Evolutionary conservation across 495 filamentous ascomycete species (phyloP).

Genomic region (Delitschia confertaspora): DNA sequence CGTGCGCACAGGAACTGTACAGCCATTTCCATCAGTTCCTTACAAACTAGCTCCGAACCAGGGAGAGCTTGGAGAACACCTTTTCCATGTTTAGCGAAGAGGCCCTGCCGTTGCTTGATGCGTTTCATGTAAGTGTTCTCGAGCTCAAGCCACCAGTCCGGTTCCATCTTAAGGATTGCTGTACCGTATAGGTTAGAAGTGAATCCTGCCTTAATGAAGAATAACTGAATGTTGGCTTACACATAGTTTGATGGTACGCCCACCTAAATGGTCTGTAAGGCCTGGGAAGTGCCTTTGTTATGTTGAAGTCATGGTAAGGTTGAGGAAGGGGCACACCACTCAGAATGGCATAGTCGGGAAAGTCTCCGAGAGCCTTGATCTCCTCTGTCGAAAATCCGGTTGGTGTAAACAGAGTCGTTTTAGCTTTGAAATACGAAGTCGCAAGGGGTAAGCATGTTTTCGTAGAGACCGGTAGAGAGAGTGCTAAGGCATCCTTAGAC

Average conservation of each 20-base stretch:
- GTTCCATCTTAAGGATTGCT: slow-evolving; percentile 75
- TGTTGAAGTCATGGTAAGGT: slow-evolving; percentile 52
- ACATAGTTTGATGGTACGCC: slow-evolving; percentile 91
- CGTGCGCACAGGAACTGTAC: slow-evolving; percentile 69
- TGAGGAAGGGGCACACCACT: slow-evolving; percentile 69
- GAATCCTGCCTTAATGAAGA: neutral
- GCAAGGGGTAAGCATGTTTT: slow-evolving; percentile 25
- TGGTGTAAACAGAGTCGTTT: slow-evolving; percentile 43
- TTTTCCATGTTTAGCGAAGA: slow-evolving; percentile 57
- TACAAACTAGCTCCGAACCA: slow-evolving; percentile 71
- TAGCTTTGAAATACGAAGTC: slow-evolving; percentile 14
- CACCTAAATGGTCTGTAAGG: slow-evolving; percentile 68
- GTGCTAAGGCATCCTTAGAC: slow-evolving; percentile 15
- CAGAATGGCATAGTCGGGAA: slow-evolving; percentile 71
- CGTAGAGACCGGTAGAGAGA: slow-evolving; percentile 23
- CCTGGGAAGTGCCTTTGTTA: slow-evolving; percentile 34
- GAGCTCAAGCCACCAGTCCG: slow-evolving; percentile 87
- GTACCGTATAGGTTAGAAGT: slow-evolving; percentile 18
- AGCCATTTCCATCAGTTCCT: slow-evolving; percentile 86
- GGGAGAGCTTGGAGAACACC: slow-evolving; percentile 61
- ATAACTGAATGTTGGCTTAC: slow-evolving; percentile 47
- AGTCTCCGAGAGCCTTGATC: slow-evolving; percentile 64
- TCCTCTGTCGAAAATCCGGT: slow-evolving; percentile 60
- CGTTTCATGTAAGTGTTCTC: slow-evolving; percentile 63
- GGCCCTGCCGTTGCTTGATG: slow-evolving; percentile 62